phyloP scores from a whole-genome alignment of 352 stramenopile species.

The Phytophthora fragariae region DNA sequence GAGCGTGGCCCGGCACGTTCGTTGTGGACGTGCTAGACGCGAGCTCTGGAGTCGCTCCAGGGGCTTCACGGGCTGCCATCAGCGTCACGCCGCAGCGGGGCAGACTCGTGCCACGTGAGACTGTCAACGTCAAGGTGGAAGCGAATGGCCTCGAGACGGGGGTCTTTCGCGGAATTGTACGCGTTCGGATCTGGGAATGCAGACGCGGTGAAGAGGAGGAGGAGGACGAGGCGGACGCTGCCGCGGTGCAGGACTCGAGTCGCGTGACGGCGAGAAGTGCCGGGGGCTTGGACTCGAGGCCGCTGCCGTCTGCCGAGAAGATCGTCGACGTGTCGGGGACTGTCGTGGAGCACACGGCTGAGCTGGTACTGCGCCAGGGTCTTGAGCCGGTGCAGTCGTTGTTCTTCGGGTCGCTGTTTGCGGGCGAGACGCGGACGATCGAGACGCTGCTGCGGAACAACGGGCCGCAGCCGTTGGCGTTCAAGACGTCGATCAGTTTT shows the following conservation, averaged over 20 bases:
- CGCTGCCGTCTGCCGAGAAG: constrained; percentile 45
- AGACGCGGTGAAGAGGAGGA: constrained; percentile 10
- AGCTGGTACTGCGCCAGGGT: constrained; percentile 69
- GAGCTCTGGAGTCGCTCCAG: background rate
- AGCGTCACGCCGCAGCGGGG: constrained; percentile 47
- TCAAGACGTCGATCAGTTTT: constrained; percentile 69
- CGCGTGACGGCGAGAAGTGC: background rate
- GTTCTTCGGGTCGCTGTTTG: constrained; percentile 80
- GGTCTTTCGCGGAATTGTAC: constrained; percentile 51
- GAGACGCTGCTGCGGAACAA: constrained; percentile 85
- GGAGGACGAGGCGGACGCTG: constrained; percentile 17
- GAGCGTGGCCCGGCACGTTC: constrained; percentile 50
- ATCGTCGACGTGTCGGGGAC: constrained; percentile 83
- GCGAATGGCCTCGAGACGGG: constrained; percentile 45
- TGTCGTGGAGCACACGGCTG: constrained; percentile 88
- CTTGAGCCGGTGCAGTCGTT: constrained; percentile 57
- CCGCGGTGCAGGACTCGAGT: background rate
- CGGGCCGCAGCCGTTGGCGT: constrained; percentile 68
- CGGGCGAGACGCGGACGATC: constrained; percentile 60
- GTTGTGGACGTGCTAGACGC: constrained; percentile 59
- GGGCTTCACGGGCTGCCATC: constrained; percentile 19
- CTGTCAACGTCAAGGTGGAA: constrained; percentile 60
- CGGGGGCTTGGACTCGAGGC: background rate
- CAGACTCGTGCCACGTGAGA: constrained; percentile 39
- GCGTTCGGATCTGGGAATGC: constrained; percentile 51